Evolutionary conservation across 2,329 filamentous ascomycete genomes (phyloP).

Genomic region (Tolypocladium cylindrosporum): DNA sequence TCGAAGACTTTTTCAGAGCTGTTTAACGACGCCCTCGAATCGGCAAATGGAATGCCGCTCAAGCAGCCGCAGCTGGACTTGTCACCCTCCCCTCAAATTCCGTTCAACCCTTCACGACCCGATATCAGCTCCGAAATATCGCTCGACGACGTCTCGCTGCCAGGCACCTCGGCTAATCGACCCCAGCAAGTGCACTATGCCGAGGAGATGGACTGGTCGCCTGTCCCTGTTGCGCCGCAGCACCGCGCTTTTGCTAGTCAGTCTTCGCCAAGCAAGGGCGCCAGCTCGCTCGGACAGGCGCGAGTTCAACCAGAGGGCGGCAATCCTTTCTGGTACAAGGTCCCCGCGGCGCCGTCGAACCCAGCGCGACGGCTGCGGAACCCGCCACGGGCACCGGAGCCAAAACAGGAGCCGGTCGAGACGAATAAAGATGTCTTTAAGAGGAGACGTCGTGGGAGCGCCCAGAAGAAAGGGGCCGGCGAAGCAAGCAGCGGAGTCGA

Average conservation of each 20-base stretch:
- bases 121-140: slow-evolving; percentile 3
- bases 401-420: slow-evolving; percentile 34
- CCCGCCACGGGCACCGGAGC: slow-evolving; percentile 44
- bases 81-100: slow-evolving; percentile 7
- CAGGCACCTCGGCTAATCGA: slow-evolving; percentile 8
- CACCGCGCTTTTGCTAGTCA: slow-evolving; percentile 44
- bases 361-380: slow-evolving; percentile 54
- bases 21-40: slow-evolving; percentile 22
- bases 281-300: slow-evolving; percentile 33
- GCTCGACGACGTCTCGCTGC: slow-evolving; percentile 6
- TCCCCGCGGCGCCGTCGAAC: slow-evolving; percentile 59
- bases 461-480: slow-evolving; percentile 2
- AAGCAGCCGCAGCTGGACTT: slow-evolving; percentile 8
- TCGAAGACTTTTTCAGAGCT: slow-evolving; percentile 33
- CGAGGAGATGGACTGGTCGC: slow-evolving; percentile 68
- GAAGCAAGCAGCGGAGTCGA: slow-evolving; percentile 19
- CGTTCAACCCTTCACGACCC: background rate
- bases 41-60: slow-evolving; percentile 6
- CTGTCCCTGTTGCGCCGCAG: slow-evolving; percentile 49
- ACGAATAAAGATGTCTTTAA: slow-evolving; percentile 41
- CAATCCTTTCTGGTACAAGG: slow-evolving; percentile 57
- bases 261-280: slow-evolving; percentile 26
- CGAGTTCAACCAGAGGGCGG: slow-evolving; percentile 29
- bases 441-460: slow-evolving; percentile 9
- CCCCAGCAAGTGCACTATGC: slow-evolving; percentile 23